Evolutionary conservation across 2,329 filamentous ascomycete species (phyloP).

Genomic region (Daldinia sp.): DNA sequence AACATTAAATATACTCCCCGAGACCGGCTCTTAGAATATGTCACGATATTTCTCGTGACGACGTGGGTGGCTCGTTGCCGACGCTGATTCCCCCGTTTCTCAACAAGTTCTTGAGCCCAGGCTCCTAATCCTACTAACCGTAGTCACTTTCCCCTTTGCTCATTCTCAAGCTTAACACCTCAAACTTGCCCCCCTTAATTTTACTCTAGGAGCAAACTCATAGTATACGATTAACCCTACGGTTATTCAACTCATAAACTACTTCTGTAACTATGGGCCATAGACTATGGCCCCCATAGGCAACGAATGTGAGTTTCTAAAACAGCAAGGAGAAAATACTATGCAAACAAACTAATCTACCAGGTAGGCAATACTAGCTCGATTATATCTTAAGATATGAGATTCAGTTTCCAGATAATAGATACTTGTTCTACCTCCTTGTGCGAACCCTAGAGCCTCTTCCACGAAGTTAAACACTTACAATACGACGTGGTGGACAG

Average conservation of each 20-base stretch:
- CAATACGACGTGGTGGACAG: not conserved
- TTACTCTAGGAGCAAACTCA: not conserved
- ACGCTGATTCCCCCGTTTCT: constrained; percentile 54
- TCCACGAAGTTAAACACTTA: not conserved
- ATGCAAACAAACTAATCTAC: no score
- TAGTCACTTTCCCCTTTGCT: not conserved
- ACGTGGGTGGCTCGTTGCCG: constrained; percentile 47
- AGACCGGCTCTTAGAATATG: constrained; percentile 56
- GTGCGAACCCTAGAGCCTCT: not conserved
- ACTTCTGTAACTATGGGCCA: no score
- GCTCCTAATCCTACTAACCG: not conserved
- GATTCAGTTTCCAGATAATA: no score
- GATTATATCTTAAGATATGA: no score
- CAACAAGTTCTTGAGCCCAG: constrained; percentile 54
- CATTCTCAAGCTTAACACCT: no score
- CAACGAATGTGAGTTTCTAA: no score
- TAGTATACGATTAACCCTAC: no score
- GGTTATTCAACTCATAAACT: no score
- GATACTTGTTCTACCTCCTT: no score
- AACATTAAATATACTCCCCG: constrained; percentile 14
- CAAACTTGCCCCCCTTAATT: not conserved
- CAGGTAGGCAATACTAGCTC: no score
- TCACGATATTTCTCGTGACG: constrained; percentile 55
- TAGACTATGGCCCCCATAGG: no score
- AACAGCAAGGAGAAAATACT: no score